These are phyloP conservation scores for Mycena galopus DNA, from an alignment of 768 basidiomycete genomes.

Conservation along the genomic window DNA sequence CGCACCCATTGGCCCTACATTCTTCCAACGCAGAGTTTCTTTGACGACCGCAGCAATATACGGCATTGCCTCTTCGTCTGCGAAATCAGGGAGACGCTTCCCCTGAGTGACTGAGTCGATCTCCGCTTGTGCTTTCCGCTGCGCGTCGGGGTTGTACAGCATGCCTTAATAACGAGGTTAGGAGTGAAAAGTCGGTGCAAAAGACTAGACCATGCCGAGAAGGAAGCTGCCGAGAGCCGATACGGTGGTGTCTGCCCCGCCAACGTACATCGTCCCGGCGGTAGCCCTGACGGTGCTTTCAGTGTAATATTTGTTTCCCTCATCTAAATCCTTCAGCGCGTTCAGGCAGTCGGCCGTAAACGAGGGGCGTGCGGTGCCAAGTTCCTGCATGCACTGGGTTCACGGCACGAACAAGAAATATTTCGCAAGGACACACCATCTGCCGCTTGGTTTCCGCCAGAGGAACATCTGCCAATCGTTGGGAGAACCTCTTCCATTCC, in stretches of 20 bases:
- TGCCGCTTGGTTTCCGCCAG: slow-evolving; percentile 14
- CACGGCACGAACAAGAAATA: background rate
- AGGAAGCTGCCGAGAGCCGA: background rate
- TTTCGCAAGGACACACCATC: background rate
- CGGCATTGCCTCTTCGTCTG: too few species aligned
- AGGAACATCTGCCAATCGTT: background rate
- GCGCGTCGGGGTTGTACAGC: background rate
- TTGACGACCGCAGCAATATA: too few species aligned
- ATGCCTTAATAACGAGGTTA: too few species aligned
- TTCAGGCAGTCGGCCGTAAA: background rate
- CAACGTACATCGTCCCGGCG: background rate
- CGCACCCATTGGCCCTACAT: background rate
- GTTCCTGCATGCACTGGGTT: too few species aligned
- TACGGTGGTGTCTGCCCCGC: too few species aligned
- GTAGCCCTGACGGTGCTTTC: slow-evolving; percentile 5
- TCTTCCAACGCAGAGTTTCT: too few species aligned
- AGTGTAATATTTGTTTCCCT: background rate
- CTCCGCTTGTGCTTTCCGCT: too few species aligned
- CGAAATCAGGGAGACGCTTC: too few species aligned
- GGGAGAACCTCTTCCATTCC: slow-evolving; percentile 1
- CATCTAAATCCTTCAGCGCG: background rate
- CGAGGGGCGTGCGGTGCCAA: background rate
- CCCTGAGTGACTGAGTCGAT: too few species aligned
- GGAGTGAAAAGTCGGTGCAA: too few species aligned
- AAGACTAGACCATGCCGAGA: background rate